Evolutionary conservation across 352 stramenopile species (phyloP).

Genomic region (Pseudoperonospora humuli): DNA sequence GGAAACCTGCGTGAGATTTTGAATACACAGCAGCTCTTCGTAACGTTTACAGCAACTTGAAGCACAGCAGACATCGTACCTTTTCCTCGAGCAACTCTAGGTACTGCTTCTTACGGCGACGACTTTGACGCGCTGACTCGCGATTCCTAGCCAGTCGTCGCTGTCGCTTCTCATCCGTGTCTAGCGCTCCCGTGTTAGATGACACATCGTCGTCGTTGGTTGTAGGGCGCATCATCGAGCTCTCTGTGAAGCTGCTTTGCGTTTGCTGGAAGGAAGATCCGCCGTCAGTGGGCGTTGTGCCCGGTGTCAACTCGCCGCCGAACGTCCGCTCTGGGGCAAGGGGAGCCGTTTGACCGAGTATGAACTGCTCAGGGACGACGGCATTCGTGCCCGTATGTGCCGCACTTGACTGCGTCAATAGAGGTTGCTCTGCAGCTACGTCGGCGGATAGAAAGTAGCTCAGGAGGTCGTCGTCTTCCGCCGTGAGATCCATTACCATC

Average conservation of each 20-base stretch:
- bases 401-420: conserved; percentile 13
- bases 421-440: conserved; percentile 50
- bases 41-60: neutral
- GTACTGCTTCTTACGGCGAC: conserved; percentile 86
- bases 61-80: conserved; percentile 12
- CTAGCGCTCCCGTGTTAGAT: conserved; percentile 29
- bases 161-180: conserved; percentile 75
- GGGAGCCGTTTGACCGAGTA: conserved; percentile 23
- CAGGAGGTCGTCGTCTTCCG: conserved; percentile 81
- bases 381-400: conserved; percentile 1
- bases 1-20: conserved; percentile 39
- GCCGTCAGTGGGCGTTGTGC: conserved; percentile 2
- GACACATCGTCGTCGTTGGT: conserved; percentile 46
- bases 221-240: conserved; percentile 45
- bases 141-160: conserved; percentile 72
- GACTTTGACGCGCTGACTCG: conserved; percentile 84
- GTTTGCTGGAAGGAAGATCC: conserved; percentile 39
- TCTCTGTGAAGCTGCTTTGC: conserved; percentile 45
- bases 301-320: conserved; percentile 7
- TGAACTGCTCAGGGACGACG: conserved; percentile 23
- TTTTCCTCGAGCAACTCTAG: conserved; percentile 85
- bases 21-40: neutral
- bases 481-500: conserved; percentile 65
- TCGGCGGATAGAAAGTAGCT: conserved; percentile 83
- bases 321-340: conserved; percentile 29